Conservation (phyloP, 768 basidiomycete species). For the Boletus patriciae region DNA sequence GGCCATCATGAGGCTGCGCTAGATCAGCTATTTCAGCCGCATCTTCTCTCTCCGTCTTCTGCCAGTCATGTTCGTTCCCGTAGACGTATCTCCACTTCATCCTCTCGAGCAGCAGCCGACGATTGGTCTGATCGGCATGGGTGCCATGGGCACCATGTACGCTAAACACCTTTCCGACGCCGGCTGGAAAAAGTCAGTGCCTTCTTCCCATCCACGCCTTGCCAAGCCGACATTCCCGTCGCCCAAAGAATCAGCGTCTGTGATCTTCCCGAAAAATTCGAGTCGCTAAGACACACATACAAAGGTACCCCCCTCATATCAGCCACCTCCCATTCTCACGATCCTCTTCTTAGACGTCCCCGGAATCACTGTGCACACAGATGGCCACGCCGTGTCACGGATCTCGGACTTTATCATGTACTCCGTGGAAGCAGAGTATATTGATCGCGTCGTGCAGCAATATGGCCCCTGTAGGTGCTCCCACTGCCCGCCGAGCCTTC, state of each 20-base stretch:
- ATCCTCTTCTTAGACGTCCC: constrained; percentile 43
- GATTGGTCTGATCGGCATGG: constrained; percentile 96
- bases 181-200: constrained; percentile 77
- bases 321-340: constrained; percentile 15
- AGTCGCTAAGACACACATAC: constrained; percentile 58
- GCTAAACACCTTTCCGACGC: constrained; percentile 70
- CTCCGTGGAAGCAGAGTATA: constrained; percentile 89
- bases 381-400: constrained; percentile 87
- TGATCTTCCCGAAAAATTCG: constrained; percentile 75
- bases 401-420: constrained; percentile 93
- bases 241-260: constrained; percentile 80
- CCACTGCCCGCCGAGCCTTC: not conserved
- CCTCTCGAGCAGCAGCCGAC: constrained; percentile 60
- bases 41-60: not conserved
- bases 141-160: constrained; percentile 97
- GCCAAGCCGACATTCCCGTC: not conserved
- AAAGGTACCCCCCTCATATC: constrained; percentile 52
- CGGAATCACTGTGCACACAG: constrained; percentile 64
- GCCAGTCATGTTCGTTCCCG: constrained; percentile 17
- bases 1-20: too few relatives aligned
- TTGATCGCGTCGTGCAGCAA: constrained; percentile 77
- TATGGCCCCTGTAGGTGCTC: constrained; percentile 82
- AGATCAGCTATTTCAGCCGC: too few relatives aligned
- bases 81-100: constrained; percentile 32
- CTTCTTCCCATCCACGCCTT: not conserved